phyloP scores from a whole-genome alignment of 345 rosid genomes.

The Eucalyptus globulus region DNA sequence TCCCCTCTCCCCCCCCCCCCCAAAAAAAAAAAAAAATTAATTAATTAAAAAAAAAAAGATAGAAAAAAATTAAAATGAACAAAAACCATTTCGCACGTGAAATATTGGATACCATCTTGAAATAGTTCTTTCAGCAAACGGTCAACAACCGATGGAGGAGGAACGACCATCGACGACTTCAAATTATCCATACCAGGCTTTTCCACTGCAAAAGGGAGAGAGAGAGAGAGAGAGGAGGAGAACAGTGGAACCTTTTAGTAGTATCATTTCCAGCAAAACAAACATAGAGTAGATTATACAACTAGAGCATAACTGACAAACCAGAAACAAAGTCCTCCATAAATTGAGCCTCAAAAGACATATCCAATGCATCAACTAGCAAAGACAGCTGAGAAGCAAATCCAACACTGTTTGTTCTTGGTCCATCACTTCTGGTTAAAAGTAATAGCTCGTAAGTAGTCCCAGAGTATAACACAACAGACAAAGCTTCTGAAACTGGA shows the following conservation, averaged over 20 bases:
- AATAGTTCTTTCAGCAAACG: slow-evolving; percentile 92
- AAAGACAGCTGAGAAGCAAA: slow-evolving; percentile 76
- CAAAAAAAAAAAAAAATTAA: neutral
- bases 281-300: neutral
- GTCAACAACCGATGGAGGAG: slow-evolving; percentile 80
- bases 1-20: neutral
- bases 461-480: neutral
- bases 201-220: slow-evolving; percentile 43
- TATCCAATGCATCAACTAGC: slow-evolving; percentile 63
- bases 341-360: slow-evolving; percentile 70
- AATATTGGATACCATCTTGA: slow-evolving; percentile 44
- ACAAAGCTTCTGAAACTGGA: neutral
- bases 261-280: neutral
- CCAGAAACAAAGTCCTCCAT: slow-evolving; percentile 97
- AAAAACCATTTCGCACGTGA: neutral
- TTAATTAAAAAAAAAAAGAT: neutral
- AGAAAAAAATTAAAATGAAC: neutral
- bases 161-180: slow-evolving; percentile 67
- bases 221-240: neutral
- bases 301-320: slow-evolving; percentile 1
- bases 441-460: neutral
- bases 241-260: neutral
- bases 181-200: slow-evolving; percentile 51
- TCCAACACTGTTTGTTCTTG: slow-evolving; percentile 49
- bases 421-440: slow-evolving; percentile 30